Evolutionary conservation across 768 basidiomycete genomes (phyloP), one percentile per base, ranked within the genome.

Genomic region (Neoboletus magnificus): DNA sequence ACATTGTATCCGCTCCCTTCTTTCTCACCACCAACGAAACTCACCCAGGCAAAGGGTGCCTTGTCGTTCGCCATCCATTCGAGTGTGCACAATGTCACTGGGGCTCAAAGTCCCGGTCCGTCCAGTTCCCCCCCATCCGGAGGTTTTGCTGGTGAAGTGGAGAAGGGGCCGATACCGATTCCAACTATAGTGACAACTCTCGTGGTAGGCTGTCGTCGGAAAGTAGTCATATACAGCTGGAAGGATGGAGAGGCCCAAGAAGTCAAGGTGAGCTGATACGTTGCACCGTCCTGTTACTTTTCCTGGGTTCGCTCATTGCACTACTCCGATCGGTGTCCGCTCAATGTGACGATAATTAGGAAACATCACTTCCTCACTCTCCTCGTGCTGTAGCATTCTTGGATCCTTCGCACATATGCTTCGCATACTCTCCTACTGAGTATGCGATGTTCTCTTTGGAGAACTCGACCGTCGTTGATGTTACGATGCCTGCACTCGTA

Each of bases 221-320:
- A 86, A 67, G 82, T 91, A 8, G 86, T 94, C 1, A 73, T 97
- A 16, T 93, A 94, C 68, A 81, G 83, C 9, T 95, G 93, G 89
- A 86, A 81, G 58, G 91, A 94, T 63, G 89, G 91, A 18, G 87
- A 93, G 55, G 78, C 85, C 25, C 85, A 91, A 59, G 85, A 84
- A 41, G 69, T 77, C 47, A 85, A 84, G 76, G 91, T 91, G 62
- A 51, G 79, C 36, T 16, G 32, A 47, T 8, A 25, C 9, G 10
- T 33, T 15, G 23, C 12, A 22, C 11, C 5, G 8, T 39, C 22
- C 16, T 18, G 8, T 11, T 25, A 9, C 41, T 15, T 30, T 20
- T 22, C 33, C 35, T 13, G 18, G 18, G 8, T 54, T 53, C 20
- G 33, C 52, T 58, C 46, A 56, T 45, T 12, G 11, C 42, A 29